Conservation (phyloP, 2,329 filamentous ascomycete species). For the Didymosphaeria variabile region DNA sequence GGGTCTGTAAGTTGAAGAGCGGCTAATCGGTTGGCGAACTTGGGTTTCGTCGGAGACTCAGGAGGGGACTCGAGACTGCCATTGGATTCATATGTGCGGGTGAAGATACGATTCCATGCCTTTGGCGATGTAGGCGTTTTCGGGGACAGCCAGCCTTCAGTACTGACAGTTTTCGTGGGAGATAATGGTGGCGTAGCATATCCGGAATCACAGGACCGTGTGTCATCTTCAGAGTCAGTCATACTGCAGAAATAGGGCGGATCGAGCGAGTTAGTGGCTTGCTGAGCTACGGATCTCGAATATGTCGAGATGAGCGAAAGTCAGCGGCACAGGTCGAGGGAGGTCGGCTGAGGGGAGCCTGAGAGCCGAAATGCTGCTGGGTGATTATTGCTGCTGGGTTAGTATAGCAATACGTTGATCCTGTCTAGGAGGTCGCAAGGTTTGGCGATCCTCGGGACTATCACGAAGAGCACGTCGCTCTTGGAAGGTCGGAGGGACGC, state of each 20-base stretch:
- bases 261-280: constrained; percentile 18
- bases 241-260: constrained; percentile 28
- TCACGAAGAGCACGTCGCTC: constrained; percentile 19
- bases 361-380: constrained; percentile 28
- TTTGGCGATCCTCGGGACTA: constrained; percentile 10
- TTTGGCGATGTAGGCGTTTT: constrained; percentile 44
- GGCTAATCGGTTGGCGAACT: constrained; percentile 23
- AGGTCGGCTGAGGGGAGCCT: constrained; percentile 12
- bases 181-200: constrained; percentile 46
- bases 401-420: constrained; percentile 41
- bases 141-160: constrained; percentile 41
- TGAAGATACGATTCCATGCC: constrained; percentile 36
- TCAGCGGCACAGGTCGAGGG: constrained; percentile 21
- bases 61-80: constrained; percentile 26
- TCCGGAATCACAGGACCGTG: constrained; percentile 24
- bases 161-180: constrained; percentile 46
- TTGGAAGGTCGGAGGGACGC: constrained; percentile 24
- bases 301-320: constrained; percentile 39
- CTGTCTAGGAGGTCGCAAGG: constrained; percentile 31
- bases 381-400: constrained; percentile 43
- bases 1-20: constrained; percentile 28
- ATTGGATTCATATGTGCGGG: constrained; percentile 24
- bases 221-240: constrained; percentile 32
- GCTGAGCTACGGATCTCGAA: constrained; percentile 19
- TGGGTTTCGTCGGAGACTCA: constrained; percentile 37